A percentile compares a stretch with the other conserved stretches of the same genome.
Evolutionary conservation across 257 asterid genomes (phyloP).

Genomic region (Salvia splendens): DNA sequence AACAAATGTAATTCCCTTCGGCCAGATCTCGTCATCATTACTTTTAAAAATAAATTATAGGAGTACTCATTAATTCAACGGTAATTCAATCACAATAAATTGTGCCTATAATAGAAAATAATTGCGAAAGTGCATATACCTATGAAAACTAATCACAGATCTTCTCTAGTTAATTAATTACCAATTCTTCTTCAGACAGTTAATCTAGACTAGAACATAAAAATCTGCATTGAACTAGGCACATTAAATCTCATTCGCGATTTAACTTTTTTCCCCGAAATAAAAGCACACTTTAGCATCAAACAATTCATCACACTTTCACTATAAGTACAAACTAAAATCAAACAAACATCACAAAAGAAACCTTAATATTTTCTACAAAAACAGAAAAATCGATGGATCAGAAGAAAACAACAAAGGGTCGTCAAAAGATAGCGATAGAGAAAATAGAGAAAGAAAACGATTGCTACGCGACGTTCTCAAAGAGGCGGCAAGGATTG

Average conservation of each 20-base stretch:
- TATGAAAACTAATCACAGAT: too few species aligned
- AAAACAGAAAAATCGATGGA: slow-evolving; percentile 19
- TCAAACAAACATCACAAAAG: neutral
- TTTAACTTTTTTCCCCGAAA: neutral
- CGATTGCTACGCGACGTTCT: slow-evolving; percentile 32
- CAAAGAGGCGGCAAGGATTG: slow-evolving; percentile 37
- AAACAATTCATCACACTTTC: neutral
- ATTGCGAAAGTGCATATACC: neutral
- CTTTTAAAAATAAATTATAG: neutral
- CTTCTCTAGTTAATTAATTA: neutral
- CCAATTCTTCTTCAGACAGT: neutral
- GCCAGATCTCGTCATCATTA: neutral
- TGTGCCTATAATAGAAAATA: neutral
- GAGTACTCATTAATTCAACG: neutral
- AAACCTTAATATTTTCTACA: neutral
- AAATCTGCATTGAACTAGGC: neutral
- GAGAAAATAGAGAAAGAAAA: slow-evolving; percentile 28
- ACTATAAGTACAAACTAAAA: slow-evolving; percentile 8
- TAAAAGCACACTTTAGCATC: neutral
- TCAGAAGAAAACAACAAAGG: slow-evolving; percentile 27
- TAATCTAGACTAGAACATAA: neutral
- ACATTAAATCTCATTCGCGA: neutral
- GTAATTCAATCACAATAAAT: neutral
- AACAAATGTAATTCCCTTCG: neutral
- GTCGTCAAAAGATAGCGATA: slow-evolving; percentile 40